Base-by-base conservation (phyloP, 441 rosid species). In the Capsella rubella region DNA sequence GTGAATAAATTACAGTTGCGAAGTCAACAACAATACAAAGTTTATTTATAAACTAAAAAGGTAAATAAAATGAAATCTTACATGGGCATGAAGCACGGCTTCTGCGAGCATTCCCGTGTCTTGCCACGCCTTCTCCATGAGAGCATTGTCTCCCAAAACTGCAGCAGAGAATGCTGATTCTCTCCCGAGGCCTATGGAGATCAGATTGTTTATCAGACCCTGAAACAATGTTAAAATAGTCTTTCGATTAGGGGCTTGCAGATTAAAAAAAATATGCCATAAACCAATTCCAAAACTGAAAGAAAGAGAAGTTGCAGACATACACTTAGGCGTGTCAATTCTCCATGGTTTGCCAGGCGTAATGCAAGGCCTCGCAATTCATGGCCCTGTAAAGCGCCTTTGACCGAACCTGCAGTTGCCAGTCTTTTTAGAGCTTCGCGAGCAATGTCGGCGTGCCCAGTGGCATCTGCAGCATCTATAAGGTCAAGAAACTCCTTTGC, bases 71-170 rank as follows among this genome's bases (percentile, higher is more conserved):
- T 28, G 25, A 42, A 71, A 75, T 60, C 79, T 64, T 93, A 95
- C 98, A 55, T 95, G 98, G 16, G 98, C 96, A 78, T 95, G 99
- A 81, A 95, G 95, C 40, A 93, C 99, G 39, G 98, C 89, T 86
- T 95, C 99, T 9, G 98, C 92, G 37, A 90, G 97, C 99, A 95
- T 95, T 77, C 99, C 99, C 0, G 98, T 93, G 69, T 95, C 99
- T 85, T 90, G 95, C 99, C 99, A 95, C 35, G 97, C 95, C 82
- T 88, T 93, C 80, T 93, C 99, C 99, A 95, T 91, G 75, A 95
- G 94, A 58, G 90, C 95, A 80, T 93, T 93, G 84, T 95, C 99
- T 51, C 97, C 98, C 81, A 95, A 78, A 73, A 93, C 87, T 52
- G 98, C 97, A 73, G 96, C 97, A 51, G 99, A 73, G 84, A 95